Conservation (phyloP, 83 land plant genomes). For the Picea abies region DNA sequence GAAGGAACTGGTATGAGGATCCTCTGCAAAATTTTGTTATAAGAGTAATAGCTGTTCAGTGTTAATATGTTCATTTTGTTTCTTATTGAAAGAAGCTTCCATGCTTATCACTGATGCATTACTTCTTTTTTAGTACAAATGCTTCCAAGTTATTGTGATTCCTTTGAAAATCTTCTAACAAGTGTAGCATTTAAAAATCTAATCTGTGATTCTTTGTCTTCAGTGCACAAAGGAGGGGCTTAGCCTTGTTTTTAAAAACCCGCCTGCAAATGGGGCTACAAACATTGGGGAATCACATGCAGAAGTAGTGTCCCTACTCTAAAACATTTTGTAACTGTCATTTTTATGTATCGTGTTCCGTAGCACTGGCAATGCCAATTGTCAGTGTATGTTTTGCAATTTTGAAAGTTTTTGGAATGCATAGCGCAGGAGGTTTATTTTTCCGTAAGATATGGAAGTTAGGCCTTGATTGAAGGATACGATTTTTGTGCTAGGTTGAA, state of each 20-base stretch:
- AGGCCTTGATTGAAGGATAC: not conserved
- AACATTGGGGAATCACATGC: not conserved
- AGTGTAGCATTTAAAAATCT: not conserved
- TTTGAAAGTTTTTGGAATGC: too few relatives aligned
- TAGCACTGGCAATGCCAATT: too few relatives aligned
- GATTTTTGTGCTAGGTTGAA: slow-evolving; percentile 49
- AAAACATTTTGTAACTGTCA: too few relatives aligned
- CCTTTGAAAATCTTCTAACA: not conserved
- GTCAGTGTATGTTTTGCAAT: too few relatives aligned
- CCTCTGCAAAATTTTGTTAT: not conserved
- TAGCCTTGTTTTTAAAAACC: slow-evolving; percentile 4
- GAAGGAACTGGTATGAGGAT: slow-evolving; percentile 7
- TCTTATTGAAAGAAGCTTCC: not conserved
- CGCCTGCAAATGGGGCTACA: not conserved
- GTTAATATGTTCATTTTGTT: too few relatives aligned
- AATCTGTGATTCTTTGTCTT: not conserved
- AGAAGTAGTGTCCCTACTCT: not conserved
- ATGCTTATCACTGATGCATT: not conserved
- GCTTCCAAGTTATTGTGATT: not conserved
- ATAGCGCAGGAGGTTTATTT: too few relatives aligned
- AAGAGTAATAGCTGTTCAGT: not conserved
- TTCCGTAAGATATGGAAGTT: not conserved
- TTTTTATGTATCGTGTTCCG: too few relatives aligned
- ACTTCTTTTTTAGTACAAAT: not conserved
- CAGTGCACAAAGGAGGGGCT: slow-evolving; percentile 9